Evolutionary conservation across 495 filamentous ascomycete genomes (phyloP).

Genomic region (Staphylotrichum longicolle): DNA sequence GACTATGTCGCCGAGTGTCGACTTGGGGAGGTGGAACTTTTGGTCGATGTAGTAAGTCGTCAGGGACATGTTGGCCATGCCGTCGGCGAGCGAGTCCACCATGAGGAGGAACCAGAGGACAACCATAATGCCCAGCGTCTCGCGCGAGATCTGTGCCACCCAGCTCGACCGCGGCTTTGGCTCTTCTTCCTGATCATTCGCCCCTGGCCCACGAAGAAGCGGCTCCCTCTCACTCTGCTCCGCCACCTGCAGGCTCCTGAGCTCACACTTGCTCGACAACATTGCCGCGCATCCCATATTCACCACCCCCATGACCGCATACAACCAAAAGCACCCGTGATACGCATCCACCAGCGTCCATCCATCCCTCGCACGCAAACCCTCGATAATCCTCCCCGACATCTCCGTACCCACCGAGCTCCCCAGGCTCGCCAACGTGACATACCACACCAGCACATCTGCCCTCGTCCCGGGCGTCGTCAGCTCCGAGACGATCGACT

Average conservation of each 20-base stretch:
- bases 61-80: slow-evolving; percentile 69
- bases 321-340: slow-evolving; percentile 41
- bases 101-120: slow-evolving; percentile 73
- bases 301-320: slow-evolving; percentile 37
- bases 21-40: slow-evolving; percentile 69
- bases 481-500: slow-evolving; percentile 73
- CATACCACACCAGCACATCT: slow-evolving; percentile 85
- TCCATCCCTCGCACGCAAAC: slow-evolving; percentile 28
- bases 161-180: slow-evolving; percentile 14
- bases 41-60: slow-evolving; percentile 74
- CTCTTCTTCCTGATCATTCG: slow-evolving; percentile 2
- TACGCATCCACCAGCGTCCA: slow-evolving; percentile 41
- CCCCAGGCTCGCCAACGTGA: slow-evolving; percentile 44
- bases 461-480: slow-evolving; percentile 59
- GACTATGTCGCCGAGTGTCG: slow-evolving; percentile 48
- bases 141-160: slow-evolving; percentile 54
- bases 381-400: slow-evolving; percentile 41
- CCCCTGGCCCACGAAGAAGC: slow-evolving; percentile 4
- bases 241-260: slow-evolving; percentile 18
- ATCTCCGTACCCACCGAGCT: slow-evolving; percentile 36
- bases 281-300: slow-evolving; percentile 36
- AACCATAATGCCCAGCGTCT: slow-evolving; percentile 60
- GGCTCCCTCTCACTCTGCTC: slow-evolving; percentile 13
- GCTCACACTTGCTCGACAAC: slow-evolving; percentile 39
- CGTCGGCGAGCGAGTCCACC: slow-evolving; percentile 75